A percentile compares a stretch with the other conserved stretches of the same genome.
phyloP scores from a whole-genome alignment of 208 protist genomes.

The Leishmania major region DNA sequence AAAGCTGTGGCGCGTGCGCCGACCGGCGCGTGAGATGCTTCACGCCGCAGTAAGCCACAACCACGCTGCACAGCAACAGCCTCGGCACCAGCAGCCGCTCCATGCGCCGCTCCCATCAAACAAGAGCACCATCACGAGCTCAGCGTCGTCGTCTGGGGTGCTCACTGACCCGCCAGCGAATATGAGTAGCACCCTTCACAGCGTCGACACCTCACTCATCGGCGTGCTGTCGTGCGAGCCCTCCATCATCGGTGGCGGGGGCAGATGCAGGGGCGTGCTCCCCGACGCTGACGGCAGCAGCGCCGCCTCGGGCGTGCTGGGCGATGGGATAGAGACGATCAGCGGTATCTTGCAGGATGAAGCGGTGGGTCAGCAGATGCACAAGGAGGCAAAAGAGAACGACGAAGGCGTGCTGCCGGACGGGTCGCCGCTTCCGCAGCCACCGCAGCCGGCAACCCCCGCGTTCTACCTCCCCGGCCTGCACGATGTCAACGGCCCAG shows the following conservation, averaged over 20 bases:
- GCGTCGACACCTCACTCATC: not conserved
- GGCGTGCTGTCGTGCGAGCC: conserved; percentile 7
- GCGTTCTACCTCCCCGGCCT: conserved; percentile 37
- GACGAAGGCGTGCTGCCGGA: conserved; percentile 27
- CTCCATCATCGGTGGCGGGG: not conserved
- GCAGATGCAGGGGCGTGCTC: not conserved
- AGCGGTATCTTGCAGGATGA: conserved; percentile 16
- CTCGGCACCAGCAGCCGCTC: not conserved
- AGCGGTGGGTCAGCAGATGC: not conserved
- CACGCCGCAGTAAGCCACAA: conserved; percentile 10
- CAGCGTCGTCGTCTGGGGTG: not conserved
- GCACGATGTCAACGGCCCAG: conserved; percentile 58
- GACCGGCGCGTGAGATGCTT: conserved; percentile 57
- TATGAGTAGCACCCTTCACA: not conserved
- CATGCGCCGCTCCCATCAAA: conserved; percentile 1
- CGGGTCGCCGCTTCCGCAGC: conserved; percentile 15
- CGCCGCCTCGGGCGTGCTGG: conserved; percentile 9
- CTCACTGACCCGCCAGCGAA: not conserved
- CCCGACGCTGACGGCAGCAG: not conserved
- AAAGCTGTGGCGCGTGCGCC: conserved; percentile 48
- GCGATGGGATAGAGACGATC: not conserved
- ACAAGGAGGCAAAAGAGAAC: not conserved
- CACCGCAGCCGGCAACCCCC: conserved; percentile 3
- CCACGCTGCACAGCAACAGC: not conserved
- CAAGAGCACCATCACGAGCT: not conserved